Evolutionary conservation across 2,329 filamentous ascomycete genomes (phyloP).

Genomic region (Cordyceps pruinosa): DNA sequence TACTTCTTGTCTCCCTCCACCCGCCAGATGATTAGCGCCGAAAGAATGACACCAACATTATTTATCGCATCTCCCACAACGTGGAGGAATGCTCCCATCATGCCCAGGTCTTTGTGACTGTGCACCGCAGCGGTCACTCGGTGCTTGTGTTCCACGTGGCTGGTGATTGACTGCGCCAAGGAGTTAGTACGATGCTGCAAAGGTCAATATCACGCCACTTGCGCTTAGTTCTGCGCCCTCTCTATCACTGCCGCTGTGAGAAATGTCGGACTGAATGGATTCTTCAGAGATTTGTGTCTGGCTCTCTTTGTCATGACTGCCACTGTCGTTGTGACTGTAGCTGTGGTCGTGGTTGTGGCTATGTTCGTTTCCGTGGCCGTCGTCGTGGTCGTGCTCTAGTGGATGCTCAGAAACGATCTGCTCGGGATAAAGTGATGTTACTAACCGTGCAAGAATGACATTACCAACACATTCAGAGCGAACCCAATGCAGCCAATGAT

Average conservation of each 20-base stretch:
- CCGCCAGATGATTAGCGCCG: slow-evolving; percentile 64
- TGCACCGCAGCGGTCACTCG: slow-evolving; percentile 23
- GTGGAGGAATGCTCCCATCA: slow-evolving; percentile 64
- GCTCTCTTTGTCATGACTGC: slow-evolving; percentile 1
- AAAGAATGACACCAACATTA: slow-evolving; percentile 67
- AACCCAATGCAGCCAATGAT: slow-evolving; percentile 64
- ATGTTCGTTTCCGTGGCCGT: slow-evolving; percentile 19
- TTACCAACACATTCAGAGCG: slow-evolving; percentile 59
- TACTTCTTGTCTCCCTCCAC: slow-evolving; percentile 49
- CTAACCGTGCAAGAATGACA: slow-evolving; percentile 57
- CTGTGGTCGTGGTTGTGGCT: slow-evolving; percentile 9
- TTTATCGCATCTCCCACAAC: slow-evolving; percentile 67
- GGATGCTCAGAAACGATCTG: neutral
- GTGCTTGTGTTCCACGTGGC: slow-evolving; percentile 47
- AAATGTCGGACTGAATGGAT: neutral
- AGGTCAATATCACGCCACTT: neutral
- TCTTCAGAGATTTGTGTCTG: neutral
- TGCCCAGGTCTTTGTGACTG: slow-evolving; percentile 55
- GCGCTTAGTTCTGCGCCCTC: neutral
- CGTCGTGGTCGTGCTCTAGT: slow-evolving; percentile 21
- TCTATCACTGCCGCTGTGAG: neutral
- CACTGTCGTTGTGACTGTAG: slow-evolving; percentile 15
- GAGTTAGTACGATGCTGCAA: neutral
- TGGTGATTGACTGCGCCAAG: slow-evolving; percentile 7
- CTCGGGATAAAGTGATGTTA: neutral